Conservation (phyloP, 495 filamentous ascomycete genomes). For the Tetracladium setigerum region DNA sequence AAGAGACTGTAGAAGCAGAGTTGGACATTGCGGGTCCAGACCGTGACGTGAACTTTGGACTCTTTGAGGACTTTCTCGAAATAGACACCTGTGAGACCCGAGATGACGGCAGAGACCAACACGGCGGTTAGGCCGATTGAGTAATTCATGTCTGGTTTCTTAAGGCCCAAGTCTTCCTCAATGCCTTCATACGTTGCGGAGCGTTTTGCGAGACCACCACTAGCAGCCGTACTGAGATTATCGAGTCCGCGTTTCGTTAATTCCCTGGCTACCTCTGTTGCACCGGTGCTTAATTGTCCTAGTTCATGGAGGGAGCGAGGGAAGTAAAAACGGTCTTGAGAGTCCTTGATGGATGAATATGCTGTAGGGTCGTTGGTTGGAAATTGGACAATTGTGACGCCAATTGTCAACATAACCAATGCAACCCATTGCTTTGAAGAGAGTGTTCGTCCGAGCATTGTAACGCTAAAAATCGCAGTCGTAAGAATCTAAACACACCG, state of each 20-base stretch:
- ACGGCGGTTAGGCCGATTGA: slow-evolving; percentile 73
- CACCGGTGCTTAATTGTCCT: slow-evolving; percentile 36
- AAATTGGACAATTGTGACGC: slow-evolving; percentile 83
- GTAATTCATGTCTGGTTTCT: slow-evolving; percentile 61
- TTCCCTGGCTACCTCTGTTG: slow-evolving; percentile 38
- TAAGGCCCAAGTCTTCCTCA: slow-evolving; percentile 63
- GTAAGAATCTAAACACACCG: slow-evolving; percentile 54
- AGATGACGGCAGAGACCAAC: slow-evolving; percentile 65
- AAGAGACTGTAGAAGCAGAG: slow-evolving; percentile 88
- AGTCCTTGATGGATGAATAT: slow-evolving; percentile 28
- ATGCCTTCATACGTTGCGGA: slow-evolving; percentile 96
- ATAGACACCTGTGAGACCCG: slow-evolving; percentile 79
- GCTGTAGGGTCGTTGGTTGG: slow-evolving; percentile 42
- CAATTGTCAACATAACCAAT: slow-evolving; percentile 70
- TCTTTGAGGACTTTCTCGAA: slow-evolving; percentile 95
- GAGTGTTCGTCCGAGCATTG: slow-evolving; percentile 63
- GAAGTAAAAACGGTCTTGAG: slow-evolving; percentile 50
- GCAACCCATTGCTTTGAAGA: slow-evolving; percentile 68
- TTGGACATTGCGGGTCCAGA: slow-evolving; percentile 94
- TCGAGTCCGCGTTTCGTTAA: slow-evolving; percentile 38
- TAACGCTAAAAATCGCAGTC: slow-evolving; percentile 80
- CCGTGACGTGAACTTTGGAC: slow-evolving; percentile 54
- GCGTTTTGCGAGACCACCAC: slow-evolving; percentile 48
- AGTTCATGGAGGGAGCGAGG: slow-evolving; percentile 64
- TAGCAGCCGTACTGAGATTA: slow-evolving; percentile 14